Base-by-base conservation (phyloP, 129 eudicot genomes). In the Helianthus tuberosus region DNA sequence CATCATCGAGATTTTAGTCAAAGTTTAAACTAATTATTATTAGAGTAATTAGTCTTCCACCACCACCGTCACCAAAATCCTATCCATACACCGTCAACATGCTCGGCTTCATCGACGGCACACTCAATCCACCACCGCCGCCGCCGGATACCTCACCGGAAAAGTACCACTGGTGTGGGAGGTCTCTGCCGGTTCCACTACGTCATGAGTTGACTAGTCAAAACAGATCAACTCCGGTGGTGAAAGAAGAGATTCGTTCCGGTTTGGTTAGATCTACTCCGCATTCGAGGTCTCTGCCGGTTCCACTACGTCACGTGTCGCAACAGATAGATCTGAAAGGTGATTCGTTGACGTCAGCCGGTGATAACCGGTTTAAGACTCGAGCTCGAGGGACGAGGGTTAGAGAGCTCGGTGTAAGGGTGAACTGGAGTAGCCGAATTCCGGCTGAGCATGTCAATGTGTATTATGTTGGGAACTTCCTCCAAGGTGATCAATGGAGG, bases 401-500 rank as follows among this genome's bases (percentile, higher is more conserved):
- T 77, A 41, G 77, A 77, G 27, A 16, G 48, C 60, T 55, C 11
- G 67, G 73, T 66, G 15, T 55, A 3, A 64, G 97, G 67, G 97
- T 91, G 47, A 9, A 73, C 1, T 91, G 97, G 97, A 88, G 98
- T 74, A 87, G 87, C 78, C 86, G 27, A 55, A 66, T 92, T 52
- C 90, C 94, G 17, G 82, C 76, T 11, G 83, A 84, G 3, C 88
- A 76, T 65, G 84, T 92, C 0, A 20, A 25, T 9, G 36, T 82
- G 8, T 89, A 83, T 62, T 79, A 91, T 1, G 78, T 78, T 8
- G 85, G 79, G 67, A 89, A 82, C 75, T 93, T 89, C 75, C 85
- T 89, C 38, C 95, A 92, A 79, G 94, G 86, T 32, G 83, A 87
- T 74, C 81, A 89, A 46, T 93, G 97, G 97, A 71, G 63, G 73